phyloP scores from a whole-genome alignment of 2,329 filamentous ascomycete genomes.

The Dothistroma pini region DNA sequence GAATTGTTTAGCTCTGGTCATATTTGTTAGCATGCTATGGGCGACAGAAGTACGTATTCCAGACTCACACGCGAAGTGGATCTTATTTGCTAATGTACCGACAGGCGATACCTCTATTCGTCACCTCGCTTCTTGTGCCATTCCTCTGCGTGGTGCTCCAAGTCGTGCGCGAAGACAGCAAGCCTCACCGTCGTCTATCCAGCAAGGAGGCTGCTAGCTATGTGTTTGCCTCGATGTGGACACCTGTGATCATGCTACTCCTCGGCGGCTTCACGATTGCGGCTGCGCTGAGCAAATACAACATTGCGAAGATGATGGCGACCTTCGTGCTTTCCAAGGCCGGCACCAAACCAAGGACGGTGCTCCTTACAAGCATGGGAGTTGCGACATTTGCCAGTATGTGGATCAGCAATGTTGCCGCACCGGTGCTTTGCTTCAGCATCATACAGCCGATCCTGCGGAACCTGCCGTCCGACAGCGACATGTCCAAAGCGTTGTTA shows the following conservation, averaged over 20 bases:
- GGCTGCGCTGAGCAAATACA: constrained; percentile 88
- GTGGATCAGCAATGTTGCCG: constrained; percentile 98
- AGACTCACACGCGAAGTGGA: not conserved
- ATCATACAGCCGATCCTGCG: constrained; percentile 97
- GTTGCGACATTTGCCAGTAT: constrained; percentile 97
- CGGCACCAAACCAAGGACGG: constrained; percentile 81
- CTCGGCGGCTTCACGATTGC: constrained; percentile 95
- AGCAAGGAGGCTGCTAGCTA: constrained; percentile 76
- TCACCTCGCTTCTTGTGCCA: constrained; percentile 89
- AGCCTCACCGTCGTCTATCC: constrained; percentile 66
- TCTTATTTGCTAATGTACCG: constrained; percentile 20
- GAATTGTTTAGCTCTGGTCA: constrained; percentile 88
- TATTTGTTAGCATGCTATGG: constrained; percentile 93
- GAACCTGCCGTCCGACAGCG: constrained; percentile 82
- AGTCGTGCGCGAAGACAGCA: constrained; percentile 74
- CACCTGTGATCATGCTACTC: constrained; percentile 96
- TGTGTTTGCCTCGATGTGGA: constrained; percentile 97
- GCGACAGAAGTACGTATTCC: constrained; percentile 71
- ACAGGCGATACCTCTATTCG: constrained; percentile 90
- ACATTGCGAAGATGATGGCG: constrained; percentile 95
- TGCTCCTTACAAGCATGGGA: constrained; percentile 97
- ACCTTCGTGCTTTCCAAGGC: constrained; percentile 96
- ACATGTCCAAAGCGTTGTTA: constrained; percentile 92
- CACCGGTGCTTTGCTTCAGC: constrained; percentile 93
- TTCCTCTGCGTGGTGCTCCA: constrained; percentile 85